phyloP scores from a whole-genome alignment of 1,139 yeast species.

The Sugiyamaella xylanicola region DNA sequence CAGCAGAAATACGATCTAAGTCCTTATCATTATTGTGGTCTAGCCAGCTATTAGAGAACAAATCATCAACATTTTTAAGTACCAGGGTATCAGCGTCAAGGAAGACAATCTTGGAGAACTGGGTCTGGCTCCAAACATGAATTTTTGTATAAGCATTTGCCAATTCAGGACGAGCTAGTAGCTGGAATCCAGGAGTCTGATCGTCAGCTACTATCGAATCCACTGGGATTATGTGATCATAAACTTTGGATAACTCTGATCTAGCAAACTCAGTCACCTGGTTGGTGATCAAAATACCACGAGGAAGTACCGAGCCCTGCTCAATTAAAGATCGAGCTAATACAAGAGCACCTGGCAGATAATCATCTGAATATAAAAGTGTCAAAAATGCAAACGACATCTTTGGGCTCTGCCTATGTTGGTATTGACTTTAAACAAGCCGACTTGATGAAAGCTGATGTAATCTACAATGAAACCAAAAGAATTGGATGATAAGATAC shows the following conservation, averaged over 20 bases:
- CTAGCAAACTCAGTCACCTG: constrained; percentile 34
- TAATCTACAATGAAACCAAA: no score
- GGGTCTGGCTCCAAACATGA: constrained; percentile 64
- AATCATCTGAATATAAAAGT: constrained; percentile 62
- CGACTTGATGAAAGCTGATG: no score
- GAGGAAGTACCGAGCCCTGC: constrained; percentile 28
- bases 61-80: constrained; percentile 46
- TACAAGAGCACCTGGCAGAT: constrained; percentile 76
- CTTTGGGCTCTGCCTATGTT: no score
- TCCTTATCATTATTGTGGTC: constrained; percentile 22
- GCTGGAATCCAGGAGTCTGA: constrained; percentile 43
- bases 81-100: constrained; percentile 86
- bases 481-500: no score
- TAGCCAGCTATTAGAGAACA: constrained; percentile 43
- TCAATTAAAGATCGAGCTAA: constrained; percentile 51
- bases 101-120: constrained; percentile 66
- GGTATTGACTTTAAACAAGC: no score
- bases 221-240: constrained; percentile 42
- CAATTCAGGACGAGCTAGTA: constrained; percentile 74
- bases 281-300: constrained; percentile 43
- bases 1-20: constrained; percentile 50
- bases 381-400: constrained; percentile 59
- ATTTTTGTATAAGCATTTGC: constrained; percentile 71
- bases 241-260: constrained; percentile 34
- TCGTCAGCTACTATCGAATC: constrained; percentile 37